Conservation (phyloP, 305 asterid species). For the Ajuga reptans region DNA sequence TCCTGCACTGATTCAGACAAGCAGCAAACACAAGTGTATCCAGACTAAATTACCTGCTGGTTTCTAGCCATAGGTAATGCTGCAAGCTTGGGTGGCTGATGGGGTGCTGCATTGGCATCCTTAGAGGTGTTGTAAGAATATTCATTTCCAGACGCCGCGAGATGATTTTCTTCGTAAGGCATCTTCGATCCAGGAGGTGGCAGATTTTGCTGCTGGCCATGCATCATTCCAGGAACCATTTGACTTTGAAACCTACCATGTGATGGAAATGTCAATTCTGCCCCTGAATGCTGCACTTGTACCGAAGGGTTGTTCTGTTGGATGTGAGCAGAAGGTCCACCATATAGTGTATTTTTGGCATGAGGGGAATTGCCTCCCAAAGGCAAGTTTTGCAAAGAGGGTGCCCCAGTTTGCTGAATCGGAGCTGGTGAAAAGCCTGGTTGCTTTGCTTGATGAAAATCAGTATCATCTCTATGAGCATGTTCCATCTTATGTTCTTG, state of each 20-base stretch:
- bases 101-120: slow-evolving; percentile 44
- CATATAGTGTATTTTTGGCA: slow-evolving; percentile 36
- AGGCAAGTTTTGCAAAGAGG: slow-evolving; percentile 42
- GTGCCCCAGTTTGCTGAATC: slow-evolving; percentile 40
- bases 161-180: slow-evolving; percentile 54
- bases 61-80: slow-evolving; percentile 63
- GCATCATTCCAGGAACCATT: slow-evolving; percentile 47
- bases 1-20: not conserved
- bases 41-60: slow-evolving; percentile 49
- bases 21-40: not conserved
- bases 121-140: slow-evolving; percentile 38
- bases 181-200: slow-evolving; percentile 50
- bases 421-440: slow-evolving; percentile 58
- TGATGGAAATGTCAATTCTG: slow-evolving; percentile 37
- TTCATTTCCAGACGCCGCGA: slow-evolving; percentile 60
- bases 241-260: slow-evolving; percentile 56
- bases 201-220: slow-evolving; percentile 48
- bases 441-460: slow-evolving; percentile 52
- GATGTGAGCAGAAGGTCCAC: slow-evolving; percentile 42
- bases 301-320: slow-evolving; percentile 41
- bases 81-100: slow-evolving; percentile 80
- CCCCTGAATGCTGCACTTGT: slow-evolving; percentile 43
- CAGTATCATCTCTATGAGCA: slow-evolving; percentile 49
- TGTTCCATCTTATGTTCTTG: slow-evolving; percentile 56
- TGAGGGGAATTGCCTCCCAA: slow-evolving; percentile 36